Base-by-base conservation (phyloP, 805 yeast species). In the Starmerella sp. region DNA sequence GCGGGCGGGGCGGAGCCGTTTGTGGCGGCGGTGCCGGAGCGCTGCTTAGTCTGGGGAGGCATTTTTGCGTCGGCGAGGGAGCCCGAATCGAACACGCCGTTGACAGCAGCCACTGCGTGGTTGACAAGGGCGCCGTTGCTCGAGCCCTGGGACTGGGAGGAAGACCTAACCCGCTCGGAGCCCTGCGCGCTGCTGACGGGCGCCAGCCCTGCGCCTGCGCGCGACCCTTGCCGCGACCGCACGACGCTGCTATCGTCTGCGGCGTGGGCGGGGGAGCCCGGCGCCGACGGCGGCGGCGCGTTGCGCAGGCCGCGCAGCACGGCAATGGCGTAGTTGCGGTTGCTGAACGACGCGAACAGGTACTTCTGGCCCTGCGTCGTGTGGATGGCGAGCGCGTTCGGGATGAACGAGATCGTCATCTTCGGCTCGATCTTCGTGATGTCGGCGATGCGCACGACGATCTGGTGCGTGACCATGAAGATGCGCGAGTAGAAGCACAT, bases 381-480 rank as follows among this genome's bases (percentile, higher is more conserved):
- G 61, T 81, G 83, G 29, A 88, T 74, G 6, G 78, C 72, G 42
- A 91, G 87, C 3, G 95, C 97, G 66, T 91, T 91, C 28, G 95
- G 95, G 64, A 91, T 88, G 29, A 91, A 73, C 0, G 95, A 96
- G 6, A 87, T 96, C 0, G 96, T 88, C 17, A 82, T 76, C 55
- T 82, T 84, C 68, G 87, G 86, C 63, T 91, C 96, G 61, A 89
- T 79, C 32, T 77, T 73, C 10, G 76, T 73, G 30, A 93, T 79
- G 54, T 88, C 95, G 48, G 76, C 79, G 60, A 82, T 77, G 0
- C 87, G 81, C 17, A 93, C 76, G 3, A 84, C 77, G 39, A 90
- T 71, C 59, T 79, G 85, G 9, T 96, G 87, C 10, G 88, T 85
- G 95, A 96, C 90, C 1, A 96, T 96, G 46, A 91, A 71, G 41